Base-by-base conservation (phyloP, 768 basidiomycete genomes). In the Mycena chlorophos region DNA sequence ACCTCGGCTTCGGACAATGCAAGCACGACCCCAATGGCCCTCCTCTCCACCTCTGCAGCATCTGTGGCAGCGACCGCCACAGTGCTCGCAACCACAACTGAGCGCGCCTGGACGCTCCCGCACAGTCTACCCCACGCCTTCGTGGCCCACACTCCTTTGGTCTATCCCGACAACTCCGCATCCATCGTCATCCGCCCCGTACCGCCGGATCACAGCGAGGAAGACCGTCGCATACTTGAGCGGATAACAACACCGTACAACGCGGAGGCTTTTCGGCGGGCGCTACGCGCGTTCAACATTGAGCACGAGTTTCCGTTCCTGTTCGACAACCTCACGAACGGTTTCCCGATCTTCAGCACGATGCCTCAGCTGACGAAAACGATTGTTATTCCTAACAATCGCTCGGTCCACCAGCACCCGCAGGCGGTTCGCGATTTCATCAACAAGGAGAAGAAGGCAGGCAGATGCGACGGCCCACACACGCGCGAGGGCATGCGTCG, bases 281-380 rank as follows among this genome's bases (percentile, higher is more conserved):
- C 54, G 3, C 40, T 59, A 2, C 10, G 16, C 2, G 5, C 49
- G 3, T 46, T 49, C 20, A 29, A 28, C 13, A 29, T 55, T 10
- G 0, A 6, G 3, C n/a, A 59, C 10, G 49, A 51, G 25, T 59
- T 55, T n/a, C 57, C 54, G 3, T 14, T 13, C 5, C 29, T 59
- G 0, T 19, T 59, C 1, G 22, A 45, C 4, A 59, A 59, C 19
- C 54, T 59, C 2, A 22, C 38, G 3, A 23, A 40, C 20, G 49
- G 57, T 1, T 59, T 59, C 19, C 48, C 54, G 2, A 59, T 59
- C 27, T n/a, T n/a, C n/a, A 40, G 47, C 23, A n/a, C 50, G 3
- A 49, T 55, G 1, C 54, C 47, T 0, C 0, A 37, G 5, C 16
- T 49, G 0, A 0, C 22, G 4, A 17, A 5, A 16, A 49, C 26